phyloP scores from a whole-genome alignment of 371 early-diverging fungal species.

The Phascolomyces articulosus region DNA sequence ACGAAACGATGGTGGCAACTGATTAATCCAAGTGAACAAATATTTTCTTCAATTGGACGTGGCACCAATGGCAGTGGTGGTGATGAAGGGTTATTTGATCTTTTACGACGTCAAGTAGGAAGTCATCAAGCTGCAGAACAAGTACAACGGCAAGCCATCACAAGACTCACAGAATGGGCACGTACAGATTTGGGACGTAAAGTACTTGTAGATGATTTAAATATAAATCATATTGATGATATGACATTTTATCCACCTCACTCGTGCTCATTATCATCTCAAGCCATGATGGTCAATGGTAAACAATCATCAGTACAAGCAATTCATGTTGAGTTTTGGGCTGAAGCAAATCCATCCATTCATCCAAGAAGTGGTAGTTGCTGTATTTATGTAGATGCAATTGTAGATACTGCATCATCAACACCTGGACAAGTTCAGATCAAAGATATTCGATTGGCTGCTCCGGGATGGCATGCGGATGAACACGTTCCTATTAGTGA shows the following conservation, averaged over 20 bases:
- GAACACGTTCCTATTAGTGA: constrained; percentile 10
- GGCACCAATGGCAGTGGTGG: no score
- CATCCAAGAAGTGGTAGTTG: constrained; percentile 36
- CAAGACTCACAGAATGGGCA: constrained; percentile 29
- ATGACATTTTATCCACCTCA: constrained; percentile 29
- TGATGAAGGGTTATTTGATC: constrained; percentile 6
- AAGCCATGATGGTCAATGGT: not conserved
- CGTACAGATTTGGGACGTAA: constrained; percentile 24
- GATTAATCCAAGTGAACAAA: constrained; percentile 7
- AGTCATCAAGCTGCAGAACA: constrained; percentile 32
- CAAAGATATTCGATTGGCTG: constrained; percentile 12
- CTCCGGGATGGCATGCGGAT: constrained; percentile 23
- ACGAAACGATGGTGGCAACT: constrained; percentile 36
- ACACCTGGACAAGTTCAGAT: constrained; percentile 3
- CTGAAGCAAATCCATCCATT: constrained; percentile 25
- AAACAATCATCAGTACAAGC: constrained; percentile 8
- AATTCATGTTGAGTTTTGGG: constrained; percentile 33
- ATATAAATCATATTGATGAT: constrained; percentile 28
- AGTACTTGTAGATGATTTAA: constrained; percentile 25
- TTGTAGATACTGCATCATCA: no score
- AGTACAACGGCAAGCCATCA: constrained; percentile 32
- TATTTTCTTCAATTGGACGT: not conserved
- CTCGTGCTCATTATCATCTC: constrained; percentile 8
- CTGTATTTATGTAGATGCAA: constrained; percentile 26
- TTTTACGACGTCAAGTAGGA: constrained; percentile 23